These are phyloP conservation scores for Physocladia obscura DNA, from an alignment of 192 early-diverging fungal species.

Conservation along the genomic window DNA sequence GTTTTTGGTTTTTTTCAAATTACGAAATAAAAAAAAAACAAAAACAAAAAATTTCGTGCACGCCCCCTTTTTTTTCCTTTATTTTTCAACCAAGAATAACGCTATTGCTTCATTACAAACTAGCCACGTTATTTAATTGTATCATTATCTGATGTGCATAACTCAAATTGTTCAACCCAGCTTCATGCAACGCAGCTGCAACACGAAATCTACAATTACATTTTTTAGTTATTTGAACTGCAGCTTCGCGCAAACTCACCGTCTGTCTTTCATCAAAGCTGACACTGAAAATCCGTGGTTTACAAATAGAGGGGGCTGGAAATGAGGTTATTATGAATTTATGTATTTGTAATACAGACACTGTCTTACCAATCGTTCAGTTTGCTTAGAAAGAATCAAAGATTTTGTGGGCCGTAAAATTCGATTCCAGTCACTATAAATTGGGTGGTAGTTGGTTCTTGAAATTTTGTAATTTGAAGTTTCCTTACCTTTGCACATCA, in stretches of 20 bases:
- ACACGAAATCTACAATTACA: slow-evolving; percentile 17
- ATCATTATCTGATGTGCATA: slow-evolving; percentile 17
- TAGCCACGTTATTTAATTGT: not conserved
- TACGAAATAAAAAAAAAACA: too few species aligned
- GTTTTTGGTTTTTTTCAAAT: too few species aligned
- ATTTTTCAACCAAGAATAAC: too few species aligned
- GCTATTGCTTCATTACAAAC: too few species aligned
- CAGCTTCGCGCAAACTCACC: not conserved
- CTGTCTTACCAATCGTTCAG: slow-evolving; percentile 12
- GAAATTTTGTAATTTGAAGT: not conserved
- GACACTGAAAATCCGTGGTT: slow-evolving; percentile 6
- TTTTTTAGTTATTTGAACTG: too few species aligned
- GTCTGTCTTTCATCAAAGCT: slow-evolving; percentile 19
- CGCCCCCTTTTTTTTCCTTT: too few species aligned
- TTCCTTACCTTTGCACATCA: not conserved
- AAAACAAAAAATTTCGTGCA: too few species aligned
- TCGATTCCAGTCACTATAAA: slow-evolving; percentile 20
- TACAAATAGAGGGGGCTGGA: slow-evolving; percentile 10
- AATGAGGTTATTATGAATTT: not conserved
- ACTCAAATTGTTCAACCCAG: not conserved
- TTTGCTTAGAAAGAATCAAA: slow-evolving; percentile 10
- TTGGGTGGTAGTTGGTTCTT: too few species aligned
- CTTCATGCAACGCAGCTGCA: slow-evolving; percentile 10
- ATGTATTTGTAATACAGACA: not conserved
- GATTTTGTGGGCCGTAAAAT: slow-evolving; percentile 21